Percentiles rank a stretch among this genome's conserved stretches.
These are phyloP conservation scores for Xylariales sp. DNA, from an alignment of 2,329 filamentous ascomycete species.

Conservation along the genomic window DNA sequence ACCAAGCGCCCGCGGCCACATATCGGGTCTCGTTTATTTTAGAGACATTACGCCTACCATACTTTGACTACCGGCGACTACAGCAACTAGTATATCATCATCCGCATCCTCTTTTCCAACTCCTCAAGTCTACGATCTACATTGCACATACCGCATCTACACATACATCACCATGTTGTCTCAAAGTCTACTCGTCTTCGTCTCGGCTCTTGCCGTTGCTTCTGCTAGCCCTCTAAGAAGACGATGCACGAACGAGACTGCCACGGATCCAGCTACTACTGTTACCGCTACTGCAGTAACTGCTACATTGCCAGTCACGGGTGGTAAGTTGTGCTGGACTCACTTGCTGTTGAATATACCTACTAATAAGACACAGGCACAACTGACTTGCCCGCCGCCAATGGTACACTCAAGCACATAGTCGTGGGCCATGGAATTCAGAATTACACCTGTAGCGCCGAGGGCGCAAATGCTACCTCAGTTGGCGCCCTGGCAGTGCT, in stretches of 20 bases:
- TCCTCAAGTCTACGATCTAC: constrained; percentile 4
- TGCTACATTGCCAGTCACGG: constrained; percentile 35
- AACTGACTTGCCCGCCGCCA: constrained; percentile 39
- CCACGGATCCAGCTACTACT: constrained; percentile 9
- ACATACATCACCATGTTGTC: constrained; percentile 22
- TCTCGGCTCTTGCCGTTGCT: constrained; percentile 20
- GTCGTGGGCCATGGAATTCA: constrained; percentile 61
- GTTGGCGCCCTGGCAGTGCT: constrained; percentile 55
- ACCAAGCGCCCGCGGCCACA: constrained; percentile 25
- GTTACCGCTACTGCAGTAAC: constrained; percentile 13
- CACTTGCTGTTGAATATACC: neutral
- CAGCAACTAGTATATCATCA: constrained; percentile 2
- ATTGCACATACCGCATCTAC: constrained; percentile 7
- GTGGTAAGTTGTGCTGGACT: constrained; percentile 22
- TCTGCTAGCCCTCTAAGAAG: constrained; percentile 22
- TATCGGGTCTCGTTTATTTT: constrained; percentile 16
- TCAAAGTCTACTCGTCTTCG: constrained; percentile 18
- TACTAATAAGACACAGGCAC: too few species aligned
- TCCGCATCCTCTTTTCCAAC: neutral
- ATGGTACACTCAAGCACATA: constrained; percentile 46
- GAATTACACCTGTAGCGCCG: constrained; percentile 58
- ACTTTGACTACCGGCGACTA: neutral
- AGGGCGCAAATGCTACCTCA: constrained; percentile 30
- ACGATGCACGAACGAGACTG: constrained; percentile 13
- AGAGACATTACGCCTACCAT: constrained; percentile 17